Evolutionary conservation across 495 filamentous ascomycete species (phyloP).

Genomic region (Platismatia glauca): DNA sequence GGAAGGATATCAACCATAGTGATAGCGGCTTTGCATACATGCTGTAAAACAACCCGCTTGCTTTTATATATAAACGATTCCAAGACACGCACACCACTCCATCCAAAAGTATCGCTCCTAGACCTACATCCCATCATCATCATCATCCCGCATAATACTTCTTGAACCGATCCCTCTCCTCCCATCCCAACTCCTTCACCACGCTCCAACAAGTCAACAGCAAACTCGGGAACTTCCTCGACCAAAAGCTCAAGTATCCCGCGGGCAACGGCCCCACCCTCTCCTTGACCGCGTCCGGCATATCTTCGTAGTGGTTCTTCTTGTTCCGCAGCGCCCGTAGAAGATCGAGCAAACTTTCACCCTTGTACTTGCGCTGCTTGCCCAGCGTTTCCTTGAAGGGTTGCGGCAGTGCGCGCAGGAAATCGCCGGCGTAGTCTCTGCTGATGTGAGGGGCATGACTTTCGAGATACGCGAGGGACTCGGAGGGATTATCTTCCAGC

Average conservation of each 20-base stretch:
- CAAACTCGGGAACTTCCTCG: slow-evolving; percentile 67
- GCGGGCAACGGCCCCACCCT: slow-evolving; percentile 73
- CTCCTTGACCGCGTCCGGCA: slow-evolving; percentile 69
- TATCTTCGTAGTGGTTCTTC: slow-evolving; percentile 86
- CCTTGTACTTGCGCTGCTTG: slow-evolving; percentile 93
- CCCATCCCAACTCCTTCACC: slow-evolving; percentile 55
- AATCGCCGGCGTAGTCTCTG: slow-evolving; percentile 54
- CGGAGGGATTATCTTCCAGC: slow-evolving; percentile 66
- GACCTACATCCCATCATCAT: neutral
- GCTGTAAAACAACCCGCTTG: no score
- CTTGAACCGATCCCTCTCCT: slow-evolving; percentile 62
- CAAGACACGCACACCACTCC: no score
- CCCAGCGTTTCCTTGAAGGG: slow-evolving; percentile 79
- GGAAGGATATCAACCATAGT: no score
- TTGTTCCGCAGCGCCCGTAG: slow-evolving; percentile 91
- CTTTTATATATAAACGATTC: neutral
- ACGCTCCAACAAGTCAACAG: slow-evolving; percentile 72
- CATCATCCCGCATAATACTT: slow-evolving; percentile 47
- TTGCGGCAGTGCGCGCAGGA: slow-evolving; percentile 63
- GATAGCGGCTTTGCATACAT: no score
- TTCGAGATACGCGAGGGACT: slow-evolving; percentile 56
- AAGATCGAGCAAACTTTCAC: slow-evolving; percentile 71
- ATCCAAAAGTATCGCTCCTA: neutral
- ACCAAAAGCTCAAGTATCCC: slow-evolving; percentile 85
- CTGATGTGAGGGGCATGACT: slow-evolving; percentile 42